Base-by-base conservation (phyloP, 164 flowering plant species). In the Liriodendron chinense region DNA sequence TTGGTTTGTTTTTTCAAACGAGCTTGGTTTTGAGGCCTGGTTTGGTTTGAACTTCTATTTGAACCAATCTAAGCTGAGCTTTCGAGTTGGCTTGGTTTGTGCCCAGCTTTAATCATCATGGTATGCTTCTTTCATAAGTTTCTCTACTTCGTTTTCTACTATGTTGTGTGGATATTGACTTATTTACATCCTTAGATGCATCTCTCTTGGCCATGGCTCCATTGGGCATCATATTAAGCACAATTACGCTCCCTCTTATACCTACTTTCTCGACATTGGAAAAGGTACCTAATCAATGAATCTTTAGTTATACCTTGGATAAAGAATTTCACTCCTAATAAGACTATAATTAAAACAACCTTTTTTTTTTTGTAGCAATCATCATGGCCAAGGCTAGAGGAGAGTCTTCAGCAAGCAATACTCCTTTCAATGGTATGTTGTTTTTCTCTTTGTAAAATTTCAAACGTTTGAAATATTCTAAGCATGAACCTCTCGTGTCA, bases 171-270 rank as follows among this genome's bases (percentile, higher is more conserved):
- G 59, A 53, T 53, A 62, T 5, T 62, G 20, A 63, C 28, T 9
- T 67, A 13, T 1, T 47, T 68, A 43, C n/a, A 68, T 73, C 66
- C 9, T 48, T 47, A 82, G 84, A 82, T 79, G 84, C 84, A 53
- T 70, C 75, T 75, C 84, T 82, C 69, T 34, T 82, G 72, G 76
- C 70, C 53, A 82, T 79, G 82, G 80, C 84, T 64, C 84, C 84
- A 53, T 47, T 82, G 77, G 84, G 84, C 63, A 67, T 79, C 59
- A 63, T 79, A 59, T 75, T 79, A 24, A 82, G 78, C 66, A 59
- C 74, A 47, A 66, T 79, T 26, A 34, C 79, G 28, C 76, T 79
- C 77, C 82, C 84, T 69, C 78, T 82, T 75, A 59, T 82, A 63
- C 82, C 84, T 72, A 72, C 65, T 23, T 69, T 77, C 43, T 77